A percentile compares a stretch with the other conserved stretches of the same genome.
Evolutionary conservation across 75 land plant genomes (phyloP).

Genomic region (Isoetes taiwanensis): DNA sequence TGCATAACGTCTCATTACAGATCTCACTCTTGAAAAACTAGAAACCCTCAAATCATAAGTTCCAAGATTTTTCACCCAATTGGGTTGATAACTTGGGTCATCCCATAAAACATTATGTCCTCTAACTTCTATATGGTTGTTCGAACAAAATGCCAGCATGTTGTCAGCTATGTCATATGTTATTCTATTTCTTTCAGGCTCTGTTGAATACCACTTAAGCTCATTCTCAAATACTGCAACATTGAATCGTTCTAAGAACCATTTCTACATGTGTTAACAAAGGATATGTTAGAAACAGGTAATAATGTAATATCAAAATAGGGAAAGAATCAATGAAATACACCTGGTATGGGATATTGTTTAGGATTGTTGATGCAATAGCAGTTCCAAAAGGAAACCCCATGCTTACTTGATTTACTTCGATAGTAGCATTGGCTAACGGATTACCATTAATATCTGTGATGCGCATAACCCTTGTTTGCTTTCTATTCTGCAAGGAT

Average conservation of each 20-base stretch:
- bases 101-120: constrained; percentile 94
- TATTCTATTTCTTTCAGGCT: constrained; percentile 34
- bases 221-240: constrained; percentile 82
- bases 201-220: constrained; percentile 79
- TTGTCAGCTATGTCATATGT: constrained; percentile 51
- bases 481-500: constrained; percentile 35
- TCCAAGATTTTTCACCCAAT: neutral
- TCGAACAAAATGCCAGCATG: constrained; percentile 44
- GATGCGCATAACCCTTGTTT: constrained; percentile 40
- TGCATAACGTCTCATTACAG: constrained; percentile 36
- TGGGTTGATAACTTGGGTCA: constrained; percentile 44
- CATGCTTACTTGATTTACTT: constrained; percentile 28
- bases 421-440: constrained; percentile 21
- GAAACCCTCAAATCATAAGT: neutral
- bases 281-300: neutral
- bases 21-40: constrained; percentile 37
- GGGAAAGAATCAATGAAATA: neutral
- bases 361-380: constrained; percentile 45
- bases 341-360: constrained; percentile 56
- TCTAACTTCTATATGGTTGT: constrained; percentile 33
- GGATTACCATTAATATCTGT: constrained; percentile 28
- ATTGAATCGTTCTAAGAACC: constrained; percentile 70
- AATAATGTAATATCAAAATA: no score
- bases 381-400: constrained; percentile 78
- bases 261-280: constrained; percentile 20